Base-by-base conservation (phyloP, 2,329 filamentous ascomycete genomes). In the Pseudomassariella vexata region DNA sequence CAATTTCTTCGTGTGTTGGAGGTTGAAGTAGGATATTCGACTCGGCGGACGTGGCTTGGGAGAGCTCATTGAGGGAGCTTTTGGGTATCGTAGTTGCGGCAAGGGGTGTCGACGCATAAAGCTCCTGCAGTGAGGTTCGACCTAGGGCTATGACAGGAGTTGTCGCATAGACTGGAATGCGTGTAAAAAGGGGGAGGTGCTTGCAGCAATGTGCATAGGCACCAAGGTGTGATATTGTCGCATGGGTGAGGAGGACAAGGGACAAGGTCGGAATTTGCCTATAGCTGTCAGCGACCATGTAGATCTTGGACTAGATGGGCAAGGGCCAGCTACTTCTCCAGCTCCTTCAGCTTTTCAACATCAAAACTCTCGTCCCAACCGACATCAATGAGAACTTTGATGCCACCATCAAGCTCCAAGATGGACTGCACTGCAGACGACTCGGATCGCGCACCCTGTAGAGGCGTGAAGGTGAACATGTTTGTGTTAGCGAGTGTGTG, bases 151-250 rank as follows among this genome's bases (percentile, higher is more conserved):
- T 89, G 47, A 98, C 88, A 8, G 92, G 92, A 23, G 81, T 80
- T 5, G 92, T 98, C 35, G 92, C 92, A 62, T 95, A 98, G 37
- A 95, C 80, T 24, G 92, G 92, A 39, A 98, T 88, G 52, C 88
- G 82, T 8, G 82, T 83, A 62, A 98, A 98, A 28, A 86, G 71
- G 27, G 92, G 88, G 41, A 96, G 84, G 58, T 95, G 82, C 60
- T 95, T 95, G 79, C 92, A 96, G 66, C 89, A 95, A 59, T 96
- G 89, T 25, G 86, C 89, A 57, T 86, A 95, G 37, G 92, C 92
- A 45, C 86, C 90, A 35, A 98, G 75, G 63, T 98, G 92, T 31
- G 86, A 79, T 31, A 86, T 76, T 1, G 90, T 98, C 40, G 92
- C 85, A 58, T 98, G 92, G 1, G 92, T 98, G 45, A 98, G 74